Evolutionary conservation across 495 filamentous ascomycete species (phyloP).

Genomic region (Penicillium crystallinum): DNA sequence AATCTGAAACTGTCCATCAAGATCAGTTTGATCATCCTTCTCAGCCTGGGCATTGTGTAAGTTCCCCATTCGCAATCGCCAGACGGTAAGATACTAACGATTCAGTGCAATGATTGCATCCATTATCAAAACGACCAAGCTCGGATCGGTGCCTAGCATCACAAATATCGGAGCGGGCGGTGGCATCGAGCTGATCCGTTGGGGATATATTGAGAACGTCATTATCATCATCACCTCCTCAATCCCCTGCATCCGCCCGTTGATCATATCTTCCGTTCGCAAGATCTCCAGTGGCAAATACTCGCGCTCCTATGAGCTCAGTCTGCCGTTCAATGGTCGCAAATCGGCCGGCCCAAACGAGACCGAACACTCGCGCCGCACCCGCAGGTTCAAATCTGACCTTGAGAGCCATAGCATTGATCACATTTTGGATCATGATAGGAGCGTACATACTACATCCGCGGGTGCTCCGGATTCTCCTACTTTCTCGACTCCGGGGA

Average conservation of each 20-base stretch:
- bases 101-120: slow-evolving; percentile 35
- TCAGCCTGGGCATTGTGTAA: slow-evolving; percentile 39
- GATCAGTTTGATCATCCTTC: slow-evolving; percentile 33
- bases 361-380: slow-evolving; percentile 11
- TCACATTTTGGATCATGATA: slow-evolving; percentile 21
- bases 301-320: slow-evolving; percentile 32
- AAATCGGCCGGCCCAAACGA: slow-evolving; percentile 13
- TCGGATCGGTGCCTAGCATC: slow-evolving; percentile 28
- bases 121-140: slow-evolving; percentile 41
- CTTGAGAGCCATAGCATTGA: slow-evolving; percentile 29
- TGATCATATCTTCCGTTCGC: slow-evolving; percentile 34
- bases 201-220: slow-evolving; percentile 31
- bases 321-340: slow-evolving; percentile 16
- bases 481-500: slow-evolving; percentile 11
- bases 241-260: slow-evolving; percentile 31
- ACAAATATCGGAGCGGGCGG: slow-evolving; percentile 27
- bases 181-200: slow-evolving; percentile 29
- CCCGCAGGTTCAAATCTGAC: slow-evolving; percentile 13
- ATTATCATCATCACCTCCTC: slow-evolving; percentile 36
- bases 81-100: slow-evolving; percentile 8
- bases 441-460: slow-evolving; percentile 8
- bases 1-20: slow-evolving; percentile 37
- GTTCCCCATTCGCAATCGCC: not conserved
- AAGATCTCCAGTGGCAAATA: slow-evolving; percentile 30
- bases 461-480: slow-evolving; percentile 15